Percentiles rank a stretch among this genome's conserved stretches.
phyloP scores from a whole-genome alignment of 306 rosid genomes.

The Alnus rubra region DNA sequence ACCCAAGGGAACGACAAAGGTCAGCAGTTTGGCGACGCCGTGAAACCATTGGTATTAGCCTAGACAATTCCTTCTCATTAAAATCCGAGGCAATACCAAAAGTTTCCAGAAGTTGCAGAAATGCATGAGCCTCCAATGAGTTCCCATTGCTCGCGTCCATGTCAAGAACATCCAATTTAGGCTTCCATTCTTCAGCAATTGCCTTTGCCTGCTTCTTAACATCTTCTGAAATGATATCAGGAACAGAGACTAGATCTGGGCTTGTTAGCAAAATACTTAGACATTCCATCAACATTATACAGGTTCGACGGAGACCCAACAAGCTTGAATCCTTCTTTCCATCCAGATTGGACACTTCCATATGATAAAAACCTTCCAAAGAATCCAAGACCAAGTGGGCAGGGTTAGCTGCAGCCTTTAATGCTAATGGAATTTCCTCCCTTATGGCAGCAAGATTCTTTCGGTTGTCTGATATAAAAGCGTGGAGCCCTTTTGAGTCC shows the following conservation, averaged over 20 bases:
- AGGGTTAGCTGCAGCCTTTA: conserved; percentile 79
- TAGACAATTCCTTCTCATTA: conserved; percentile 68
- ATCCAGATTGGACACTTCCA: conserved; percentile 64
- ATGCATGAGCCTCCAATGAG: conserved; percentile 98
- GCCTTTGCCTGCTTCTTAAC: conserved; percentile 69
- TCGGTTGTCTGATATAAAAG: conserved; percentile 91
- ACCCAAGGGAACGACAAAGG: conserved; percentile 91
- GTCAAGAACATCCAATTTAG: conserved; percentile 85
- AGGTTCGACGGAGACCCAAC: conserved; percentile 89
- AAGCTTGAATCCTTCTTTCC: conserved; percentile 90
- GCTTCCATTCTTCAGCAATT: conserved; percentile 91
- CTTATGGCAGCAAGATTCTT: conserved; percentile 88
- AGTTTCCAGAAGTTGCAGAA: conserved; percentile 90
- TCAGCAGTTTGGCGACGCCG: conserved; percentile 98
- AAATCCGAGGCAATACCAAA: conserved; percentile 85
- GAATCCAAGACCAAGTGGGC: conserved; percentile 81
- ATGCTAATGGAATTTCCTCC: conserved; percentile 88
- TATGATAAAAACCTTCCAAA: conserved; percentile 76
- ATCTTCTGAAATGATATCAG: conserved; percentile 64
- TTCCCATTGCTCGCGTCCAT: conserved; percentile 95
- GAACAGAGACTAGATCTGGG: conserved; percentile 38
- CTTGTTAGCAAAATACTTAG: conserved; percentile 65
- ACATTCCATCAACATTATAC: conserved; percentile 99
- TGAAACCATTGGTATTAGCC: conserved; percentile 91
- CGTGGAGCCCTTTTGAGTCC: conserved; percentile 89